A percentile compares a stretch with the other conserved stretches of the same genome.
Conservation (phyloP, 257 asterid genomes). For the Lantana camara region DNA sequence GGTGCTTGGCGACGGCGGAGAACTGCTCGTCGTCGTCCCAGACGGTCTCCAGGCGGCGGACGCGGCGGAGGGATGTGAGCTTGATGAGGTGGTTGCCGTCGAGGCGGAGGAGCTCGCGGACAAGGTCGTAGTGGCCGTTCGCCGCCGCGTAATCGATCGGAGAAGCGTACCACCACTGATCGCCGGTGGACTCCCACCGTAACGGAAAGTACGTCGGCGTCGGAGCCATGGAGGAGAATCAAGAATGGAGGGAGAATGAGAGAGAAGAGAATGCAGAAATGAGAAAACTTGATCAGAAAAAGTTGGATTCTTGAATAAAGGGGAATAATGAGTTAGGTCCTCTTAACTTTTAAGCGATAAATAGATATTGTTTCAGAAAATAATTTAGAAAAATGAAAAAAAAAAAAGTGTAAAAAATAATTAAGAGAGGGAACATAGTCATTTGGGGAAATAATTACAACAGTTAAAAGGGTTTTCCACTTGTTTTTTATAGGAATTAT, state of each 20-base stretch:
- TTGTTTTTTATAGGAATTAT: slow-evolving; percentile 22
- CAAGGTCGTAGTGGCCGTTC: slow-evolving; percentile 89
- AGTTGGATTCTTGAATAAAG: not conserved
- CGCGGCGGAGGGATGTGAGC: slow-evolving; percentile 80
- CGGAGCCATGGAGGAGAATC: slow-evolving; percentile 51
- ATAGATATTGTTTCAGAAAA: no score
- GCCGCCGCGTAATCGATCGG: slow-evolving; percentile 99
- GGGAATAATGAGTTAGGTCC: slow-evolving; percentile 28
- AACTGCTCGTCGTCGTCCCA: slow-evolving; percentile 97
- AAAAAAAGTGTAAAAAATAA: not conserved
- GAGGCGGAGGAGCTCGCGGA: slow-evolving; percentile 85
- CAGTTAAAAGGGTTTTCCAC: slow-evolving; percentile 3
- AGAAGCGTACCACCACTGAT: slow-evolving; percentile 99
- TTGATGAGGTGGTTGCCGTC: slow-evolving; percentile 90
- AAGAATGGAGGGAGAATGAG: not conserved
- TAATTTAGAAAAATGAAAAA: not conserved
- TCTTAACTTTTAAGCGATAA: slow-evolving; percentile 24
- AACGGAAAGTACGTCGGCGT: slow-evolving; percentile 82
- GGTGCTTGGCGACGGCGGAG: slow-evolving; percentile 71
- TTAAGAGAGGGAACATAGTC: slow-evolving; percentile 7
- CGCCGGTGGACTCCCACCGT: slow-evolving; percentile 99
- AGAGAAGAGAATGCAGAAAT: not conserved
- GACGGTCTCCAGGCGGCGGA: slow-evolving; percentile 94
- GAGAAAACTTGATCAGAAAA: not conserved
- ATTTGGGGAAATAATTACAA: slow-evolving; percentile 29